Base-by-base conservation (phyloP, 176 grass and related monocot species). In the Calamus simplicifolius region DNA sequence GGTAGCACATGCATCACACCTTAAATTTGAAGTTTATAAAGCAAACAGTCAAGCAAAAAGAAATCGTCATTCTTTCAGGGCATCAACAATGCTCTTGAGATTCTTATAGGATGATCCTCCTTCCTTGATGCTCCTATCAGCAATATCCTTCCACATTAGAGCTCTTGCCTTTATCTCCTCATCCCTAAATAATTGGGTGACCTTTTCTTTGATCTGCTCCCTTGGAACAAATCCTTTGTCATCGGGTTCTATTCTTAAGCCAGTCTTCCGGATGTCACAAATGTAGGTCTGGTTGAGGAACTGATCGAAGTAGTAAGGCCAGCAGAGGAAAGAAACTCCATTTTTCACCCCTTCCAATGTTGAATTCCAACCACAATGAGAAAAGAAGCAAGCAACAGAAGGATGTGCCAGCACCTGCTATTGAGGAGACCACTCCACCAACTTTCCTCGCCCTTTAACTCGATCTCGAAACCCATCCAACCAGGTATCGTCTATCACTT, bases 281-380 rank as follows among this genome's bases (percentile, higher is more conserved):
- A 89, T 54, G 51, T 89, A 95, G 74, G 70, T 81, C 52, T 79
- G 77, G 74, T 82, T 81, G 59, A 48, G 56, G 64, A 87, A 95
- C 67, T 95, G 90, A 43, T 90, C 86, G 0, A 68, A n/a, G 27
- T 84, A 95, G 74, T 87, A 89, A 3, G 90, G 86, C 80, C 77
- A 89, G 59, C 82, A 95, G 35, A 95, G 62, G 63, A 89, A 86
- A 1, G 86, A 80, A 3, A 89, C 66, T 4, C 82, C 82, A 13
- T 86, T 85, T 30, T 63, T 68, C 63, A 89, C 10, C 16, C 80
- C 82, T 67, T 95, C 90, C 53, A 89, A 25, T 0, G 85, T 89
- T 0, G 90, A 95, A 55, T 86, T 95, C 85, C 90, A 95, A 2
- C 90, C 90, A 0, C 90, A 86, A 26, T 89, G 90, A 3, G 85